A percentile compares a stretch with the other conserved stretches of the same genome.
These are phyloP conservation scores for Geotrichum cucujoidarum DNA, from an alignment of 1,139 yeast species.

Conservation along the genomic window DNA sequence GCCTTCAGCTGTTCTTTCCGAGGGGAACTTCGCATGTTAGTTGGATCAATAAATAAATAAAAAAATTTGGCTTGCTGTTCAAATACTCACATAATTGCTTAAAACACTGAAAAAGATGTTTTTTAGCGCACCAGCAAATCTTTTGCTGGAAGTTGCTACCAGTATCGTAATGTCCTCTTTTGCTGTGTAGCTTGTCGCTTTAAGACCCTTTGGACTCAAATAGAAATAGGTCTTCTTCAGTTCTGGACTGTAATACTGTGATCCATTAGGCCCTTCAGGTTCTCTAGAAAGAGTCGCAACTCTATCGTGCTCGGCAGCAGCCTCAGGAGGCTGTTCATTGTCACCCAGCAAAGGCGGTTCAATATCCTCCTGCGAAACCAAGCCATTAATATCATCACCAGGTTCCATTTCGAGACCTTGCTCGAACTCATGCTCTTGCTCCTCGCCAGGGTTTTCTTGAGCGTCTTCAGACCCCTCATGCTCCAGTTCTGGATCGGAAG, in stretches of 20 bases:
- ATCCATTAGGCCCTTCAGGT: neutral
- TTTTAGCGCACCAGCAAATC: conserved; percentile 10
- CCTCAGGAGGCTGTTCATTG: neutral
- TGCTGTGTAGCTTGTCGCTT: conserved; percentile 3
- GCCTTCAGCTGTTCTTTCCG: conserved; percentile 7
- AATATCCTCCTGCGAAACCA: neutral
- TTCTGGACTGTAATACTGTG: neutral
- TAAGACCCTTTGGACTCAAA: neutral
- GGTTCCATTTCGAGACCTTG: no score
- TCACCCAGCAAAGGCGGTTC: neutral
- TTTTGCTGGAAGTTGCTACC: conserved; percentile 4
- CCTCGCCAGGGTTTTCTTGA: no score
- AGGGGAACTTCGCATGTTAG: neutral
- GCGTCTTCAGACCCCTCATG: no score
- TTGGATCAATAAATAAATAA: neutral
- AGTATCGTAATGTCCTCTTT: conserved; percentile 13
- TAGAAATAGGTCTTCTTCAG: neutral
- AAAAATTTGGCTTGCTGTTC: neutral
- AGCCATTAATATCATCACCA: no score
- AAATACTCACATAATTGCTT: neutral
- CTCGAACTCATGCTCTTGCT: no score
- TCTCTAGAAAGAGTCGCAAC: neutral
- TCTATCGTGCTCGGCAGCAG: neutral
- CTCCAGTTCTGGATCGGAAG: no score
- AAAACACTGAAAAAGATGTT: conserved; percentile 8